Base-by-base conservation (phyloP, 371 early-diverging fungal species). In the Mortierella sp. region DNA sequence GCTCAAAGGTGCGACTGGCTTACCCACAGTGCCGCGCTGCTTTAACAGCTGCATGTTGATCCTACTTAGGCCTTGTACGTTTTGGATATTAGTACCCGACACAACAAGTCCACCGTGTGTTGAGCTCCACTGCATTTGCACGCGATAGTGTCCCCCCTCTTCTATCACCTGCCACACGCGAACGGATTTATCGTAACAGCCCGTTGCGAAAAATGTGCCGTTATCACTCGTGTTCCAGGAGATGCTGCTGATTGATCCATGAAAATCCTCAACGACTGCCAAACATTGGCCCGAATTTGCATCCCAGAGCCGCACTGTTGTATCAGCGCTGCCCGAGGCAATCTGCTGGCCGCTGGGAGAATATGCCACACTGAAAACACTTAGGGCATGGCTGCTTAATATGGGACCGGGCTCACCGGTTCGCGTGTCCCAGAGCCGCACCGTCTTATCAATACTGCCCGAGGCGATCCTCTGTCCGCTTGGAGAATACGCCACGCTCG, bases 211-310 rank as follows among this genome's bases (percentile, higher is more conserved):
- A 17, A 23, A 19, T 24, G n/a, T 21, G 34, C 17, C 32, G 4
- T 32, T 4, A 19, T 6, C 12, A 43, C 19, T 43, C 11, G 6
- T 17, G 6, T 43, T 17, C 43, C 43, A 43, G 12, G 6, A 6
- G 11, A 43, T 43, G 8, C 1, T 17, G 0, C n/a, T 44, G 39
- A 26, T 24, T 2, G 17, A 28, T 28, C 27, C 27, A 17, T 60
- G 6, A 19, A 24, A 34, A 56, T 56, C 47, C 24, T 55, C 46
- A 15, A 60, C 59, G 2, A 84, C 87, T 66, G 87, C 86, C 69
- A 88, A 86, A 56, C 89, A 90, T 17, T 43, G 43, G 6, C 43
- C 43, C 43, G 43, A 43, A 17, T 9, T 17, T 17, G 17, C 43
- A 39, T 53, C 41, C 41, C 53, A 39, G 21, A 53, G 4, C 15